Percentiles rank a stretch among this genome's conserved stretches.
Evolutionary conservation across 1,284 basidiomycete genomes (phyloP).

Genomic region (Apiotrichum domesticum): DNA sequence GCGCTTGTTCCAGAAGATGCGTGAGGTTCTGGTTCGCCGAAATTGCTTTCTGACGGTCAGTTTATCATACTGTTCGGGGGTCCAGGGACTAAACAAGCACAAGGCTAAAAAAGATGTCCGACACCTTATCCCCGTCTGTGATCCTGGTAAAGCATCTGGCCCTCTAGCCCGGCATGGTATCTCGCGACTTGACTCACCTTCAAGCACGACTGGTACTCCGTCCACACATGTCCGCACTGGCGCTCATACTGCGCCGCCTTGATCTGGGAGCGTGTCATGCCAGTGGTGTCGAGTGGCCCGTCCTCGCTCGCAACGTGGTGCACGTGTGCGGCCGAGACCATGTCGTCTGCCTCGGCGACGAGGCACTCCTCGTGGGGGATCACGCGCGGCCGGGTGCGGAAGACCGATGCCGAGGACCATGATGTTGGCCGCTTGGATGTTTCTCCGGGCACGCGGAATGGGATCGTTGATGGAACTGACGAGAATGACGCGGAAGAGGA

Average conservation of each 20-base stretch:
- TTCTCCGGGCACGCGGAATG: not conserved
- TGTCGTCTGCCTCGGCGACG: slow-evolving; percentile 11
- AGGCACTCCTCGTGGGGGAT: not conserved
- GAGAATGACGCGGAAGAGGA: no score
- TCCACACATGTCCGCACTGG: slow-evolving; percentile 75
- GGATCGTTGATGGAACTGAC: no score
- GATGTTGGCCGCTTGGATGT: slow-evolving; percentile 9
- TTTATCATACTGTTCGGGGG: not conserved
- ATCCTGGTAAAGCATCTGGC: no score
- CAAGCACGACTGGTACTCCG: slow-evolving; percentile 70
- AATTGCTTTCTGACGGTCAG: slow-evolving; percentile 62
- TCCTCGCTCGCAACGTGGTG: slow-evolving; percentile 5
- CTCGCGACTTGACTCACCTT: slow-evolving; percentile 52
- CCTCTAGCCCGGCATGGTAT: no score
- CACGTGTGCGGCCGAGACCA: slow-evolving; percentile 13
- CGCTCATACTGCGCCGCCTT: slow-evolving; percentile 71
- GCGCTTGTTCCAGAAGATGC: slow-evolving; percentile 67
- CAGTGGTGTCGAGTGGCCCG: slow-evolving; percentile 30
- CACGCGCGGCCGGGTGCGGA: slow-evolving; percentile 14
- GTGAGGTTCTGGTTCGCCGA: slow-evolving; percentile 66
- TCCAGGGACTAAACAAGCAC: not conserved
- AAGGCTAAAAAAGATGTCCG: not conserved
- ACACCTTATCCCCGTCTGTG: not conserved
- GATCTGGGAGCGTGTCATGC: slow-evolving; percentile 37
- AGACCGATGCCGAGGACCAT: slow-evolving; percentile 21